Evolutionary conservation across 306 rosid species (phyloP).

Genomic region (Spatholobus suberectus): DNA sequence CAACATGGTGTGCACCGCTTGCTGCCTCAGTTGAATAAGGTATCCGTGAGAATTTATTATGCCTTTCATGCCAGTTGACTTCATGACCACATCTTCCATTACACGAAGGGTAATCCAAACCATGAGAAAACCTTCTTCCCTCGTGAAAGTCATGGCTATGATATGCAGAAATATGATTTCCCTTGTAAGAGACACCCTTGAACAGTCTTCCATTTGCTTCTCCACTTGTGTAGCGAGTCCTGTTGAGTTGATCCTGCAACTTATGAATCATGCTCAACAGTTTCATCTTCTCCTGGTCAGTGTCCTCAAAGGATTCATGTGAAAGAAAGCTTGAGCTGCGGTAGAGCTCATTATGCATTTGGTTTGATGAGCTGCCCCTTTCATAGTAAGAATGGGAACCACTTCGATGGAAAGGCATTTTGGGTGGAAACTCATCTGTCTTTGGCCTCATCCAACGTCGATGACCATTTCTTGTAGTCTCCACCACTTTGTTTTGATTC

Average conservation of each 20-base stretch:
- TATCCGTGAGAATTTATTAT: slow-evolving; percentile 45
- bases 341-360: slow-evolving; percentile 49
- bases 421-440: slow-evolving; percentile 54
- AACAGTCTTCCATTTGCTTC: slow-evolving; percentile 52
- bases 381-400: slow-evolving; percentile 49
- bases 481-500: slow-evolving; percentile 50
- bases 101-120: slow-evolving; percentile 46
- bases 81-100: slow-evolving; percentile 54
- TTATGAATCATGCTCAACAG: slow-evolving; percentile 64
- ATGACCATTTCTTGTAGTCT: slow-evolving; percentile 50
- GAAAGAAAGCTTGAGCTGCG: slow-evolving; percentile 55
- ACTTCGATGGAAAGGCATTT: slow-evolving; percentile 48
- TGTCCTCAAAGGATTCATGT: slow-evolving; percentile 44
- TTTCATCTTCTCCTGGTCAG: slow-evolving; percentile 64
- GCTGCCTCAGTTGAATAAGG: slow-evolving; percentile 78
- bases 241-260: slow-evolving; percentile 69
- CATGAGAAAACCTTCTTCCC: slow-evolving; percentile 55
- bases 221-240: slow-evolving; percentile 42
- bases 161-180: slow-evolving; percentile 46
- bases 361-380: slow-evolving; percentile 50
- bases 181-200: slow-evolving; percentile 47
- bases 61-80: slow-evolving; percentile 48
- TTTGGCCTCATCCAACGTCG: slow-evolving; percentile 49
- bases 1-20: slow-evolving; percentile 57
- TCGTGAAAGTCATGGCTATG: slow-evolving; percentile 47